phyloP scores from a whole-genome alignment of 225 moss, liverwort and hornwort species.

The Pleurozium schreberi region DNA sequence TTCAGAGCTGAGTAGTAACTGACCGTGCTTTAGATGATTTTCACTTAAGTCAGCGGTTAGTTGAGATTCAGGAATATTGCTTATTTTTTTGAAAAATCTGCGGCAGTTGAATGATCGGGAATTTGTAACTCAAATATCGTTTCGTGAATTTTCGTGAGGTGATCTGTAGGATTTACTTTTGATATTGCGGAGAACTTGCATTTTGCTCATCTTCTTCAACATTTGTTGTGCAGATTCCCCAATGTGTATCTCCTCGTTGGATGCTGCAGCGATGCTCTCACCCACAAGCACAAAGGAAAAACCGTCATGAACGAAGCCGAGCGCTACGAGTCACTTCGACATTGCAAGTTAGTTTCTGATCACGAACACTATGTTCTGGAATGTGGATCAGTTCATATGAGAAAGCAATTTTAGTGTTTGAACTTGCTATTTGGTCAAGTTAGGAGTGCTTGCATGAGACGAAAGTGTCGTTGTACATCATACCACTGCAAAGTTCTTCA shows the following conservation, averaged over 20 bases:
- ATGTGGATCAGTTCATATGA: neutral
- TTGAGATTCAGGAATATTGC: neutral
- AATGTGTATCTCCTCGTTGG: constrained; percentile 88
- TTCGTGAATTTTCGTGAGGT: neutral
- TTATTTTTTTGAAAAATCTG: neutral
- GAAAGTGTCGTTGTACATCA: neutral
- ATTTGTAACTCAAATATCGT: neutral
- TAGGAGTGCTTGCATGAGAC: neutral
- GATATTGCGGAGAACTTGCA: neutral
- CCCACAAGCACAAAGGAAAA: constrained; percentile 88
- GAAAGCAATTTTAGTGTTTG: neutral
- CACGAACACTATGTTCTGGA: neutral
- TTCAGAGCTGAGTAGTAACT: neutral
- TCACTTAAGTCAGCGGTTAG: neutral
- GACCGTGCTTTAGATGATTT: neutral
- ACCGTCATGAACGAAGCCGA: constrained; percentile 93
- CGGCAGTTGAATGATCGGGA: neutral
- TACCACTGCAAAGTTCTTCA: neutral
- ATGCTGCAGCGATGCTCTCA: constrained; percentile 92
- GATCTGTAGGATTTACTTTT: neutral
- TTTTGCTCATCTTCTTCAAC: neutral
- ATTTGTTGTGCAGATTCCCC: constrained; percentile 56
- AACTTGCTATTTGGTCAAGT: neutral
- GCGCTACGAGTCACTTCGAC: constrained; percentile 90
- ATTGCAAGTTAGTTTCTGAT: constrained; percentile 82